Evolutionary conservation across 495 filamentous ascomycete species (phyloP), one percentile per base, ranked within the genome.

Genomic region (Tirmania nivea): DNA sequence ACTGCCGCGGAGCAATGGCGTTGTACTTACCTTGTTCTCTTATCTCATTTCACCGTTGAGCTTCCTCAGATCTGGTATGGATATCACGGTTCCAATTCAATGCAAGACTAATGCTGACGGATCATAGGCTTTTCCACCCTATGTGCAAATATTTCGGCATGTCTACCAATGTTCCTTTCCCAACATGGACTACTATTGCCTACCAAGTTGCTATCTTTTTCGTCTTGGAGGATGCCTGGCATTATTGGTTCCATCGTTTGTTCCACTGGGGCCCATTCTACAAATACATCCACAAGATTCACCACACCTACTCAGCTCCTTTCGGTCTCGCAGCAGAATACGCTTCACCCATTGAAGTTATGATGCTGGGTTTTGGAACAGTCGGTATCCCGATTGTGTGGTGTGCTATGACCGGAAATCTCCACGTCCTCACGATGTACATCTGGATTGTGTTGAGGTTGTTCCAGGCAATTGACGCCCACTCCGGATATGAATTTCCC

Each of bases 351-450:
- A 94, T 97, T 57, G 90, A 97, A 69, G 86, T 90, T 54, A 90
- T 95, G 85, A 75, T 89, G 47, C 79, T 97, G n/a, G 90, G 87
- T n/a, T 74, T 92, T 42, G 90, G 90, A 57, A 84, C 85, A 1
- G 81, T 96, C 59, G 76, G 81, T 50, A 71, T 73, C 37, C 90
- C 90, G 16, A 84, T 96, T 57, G 57, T 93, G 12, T 94, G 84
- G 83, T 86, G 80, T 61, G 78, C 80, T 14, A 49, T 89, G 58
- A 94, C 87, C 31, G 76, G 79, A 47, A 76, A 97, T 51, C 72
- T 97, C 16, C 90, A 97, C 68, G 86, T 97, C 49, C 69, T 93
- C 62, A 97, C 90, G 53, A 95, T 97, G 84, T 97, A 96, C 68
- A 64, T 89, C 54, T 97, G 89, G 89, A 96, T 96, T 63, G 74